Evolutionary conservation across 345 rosid genomes (phyloP), one percentile per base, ranked within the genome.

Genomic region (Jatropha curcas): DNA sequence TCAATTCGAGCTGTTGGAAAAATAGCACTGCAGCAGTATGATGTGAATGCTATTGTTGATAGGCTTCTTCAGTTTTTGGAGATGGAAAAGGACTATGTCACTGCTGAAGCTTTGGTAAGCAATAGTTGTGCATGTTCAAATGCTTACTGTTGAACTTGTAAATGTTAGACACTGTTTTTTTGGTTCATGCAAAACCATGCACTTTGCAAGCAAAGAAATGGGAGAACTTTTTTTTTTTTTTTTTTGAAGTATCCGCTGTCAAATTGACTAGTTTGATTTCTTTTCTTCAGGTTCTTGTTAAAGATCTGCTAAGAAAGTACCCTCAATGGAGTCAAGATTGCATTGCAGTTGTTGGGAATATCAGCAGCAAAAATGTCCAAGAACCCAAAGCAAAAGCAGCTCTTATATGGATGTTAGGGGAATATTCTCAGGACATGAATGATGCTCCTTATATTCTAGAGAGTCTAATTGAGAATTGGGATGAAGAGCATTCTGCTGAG

Each of bases 301-400:
- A 95, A 83, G 98, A 95, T 84, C 87, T 95, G 74, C 83, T 95
- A 64, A 91, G 99, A 75, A 95, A 95, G 80, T 92, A 95, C 82
- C 99, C 99, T 10, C 99, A 95, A 64, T 95, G 98, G 99, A 95
- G 99, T 84, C 98, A 95, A 24, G 98, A 95, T 73, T 95, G 99
- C 86, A 95, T 95, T 82, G 97, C 98, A 68, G 99, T 92, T 85
- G 99, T 95, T 78, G 99, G 99, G 67, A 88, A 89, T 85, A 95
- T 95, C 73, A 95, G 99, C 82, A 90, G 94, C 79, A 86, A 89
- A 48, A 92, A 89, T 81, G 81, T 95, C 70, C 96, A 90, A 78
- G 99, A 95, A 81, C 93, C 99, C 13, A 95, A 95, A 80, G 99
- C 94, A 30, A 95, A 95, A 82, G 89, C 99, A 25, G 98, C 99